These are phyloP conservation scores for Zygosaccharomyces rouxii DNA, from an alignment of 805 yeast species.

Conservation along the genomic window DNA sequence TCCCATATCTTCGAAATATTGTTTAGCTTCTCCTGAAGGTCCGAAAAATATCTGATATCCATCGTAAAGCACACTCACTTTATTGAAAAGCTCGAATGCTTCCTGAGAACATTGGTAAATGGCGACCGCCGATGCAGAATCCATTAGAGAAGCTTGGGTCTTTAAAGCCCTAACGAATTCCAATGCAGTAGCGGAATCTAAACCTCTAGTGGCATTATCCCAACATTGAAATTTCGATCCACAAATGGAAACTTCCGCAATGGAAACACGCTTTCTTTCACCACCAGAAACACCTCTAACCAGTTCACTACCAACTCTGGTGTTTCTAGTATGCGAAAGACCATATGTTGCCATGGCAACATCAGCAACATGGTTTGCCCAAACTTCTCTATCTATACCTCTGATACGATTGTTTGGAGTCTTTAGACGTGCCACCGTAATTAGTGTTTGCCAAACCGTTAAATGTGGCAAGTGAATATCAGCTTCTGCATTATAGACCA, in stretches of 20 bases:
- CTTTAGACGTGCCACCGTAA: conserved; percentile 56
- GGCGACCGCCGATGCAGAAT: conserved; percentile 59
- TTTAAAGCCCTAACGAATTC: conserved; percentile 67
- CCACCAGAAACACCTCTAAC: conserved; percentile 81
- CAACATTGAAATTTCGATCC: conserved; percentile 64
- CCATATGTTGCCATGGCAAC: conserved; percentile 57
- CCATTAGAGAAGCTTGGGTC: conserved; percentile 50
- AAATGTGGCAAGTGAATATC: conserved; percentile 67
- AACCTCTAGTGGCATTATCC: conserved; percentile 84
- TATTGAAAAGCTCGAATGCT: conserved; percentile 59
- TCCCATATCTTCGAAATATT: conserved; percentile 62
- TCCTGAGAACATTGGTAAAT: conserved; percentile 67
- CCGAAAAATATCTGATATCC: conserved; percentile 67
- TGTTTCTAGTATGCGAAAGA: conserved; percentile 52
- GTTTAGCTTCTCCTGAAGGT: conserved; percentile 48
- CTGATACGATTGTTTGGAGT: conserved; percentile 58
- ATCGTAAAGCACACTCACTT: conserved; percentile 54
- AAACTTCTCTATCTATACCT: conserved; percentile 55
- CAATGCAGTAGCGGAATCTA: conserved; percentile 79
- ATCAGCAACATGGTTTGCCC: conserved; percentile 50
- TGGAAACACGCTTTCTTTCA: conserved; percentile 79
- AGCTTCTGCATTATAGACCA: conserved; percentile 63
- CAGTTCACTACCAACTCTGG: conserved; percentile 58
- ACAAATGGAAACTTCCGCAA: conserved; percentile 69
- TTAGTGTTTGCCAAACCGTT: conserved; percentile 61